Conservation (phyloP, 345 rosid species). For the Pistacia vera region DNA sequence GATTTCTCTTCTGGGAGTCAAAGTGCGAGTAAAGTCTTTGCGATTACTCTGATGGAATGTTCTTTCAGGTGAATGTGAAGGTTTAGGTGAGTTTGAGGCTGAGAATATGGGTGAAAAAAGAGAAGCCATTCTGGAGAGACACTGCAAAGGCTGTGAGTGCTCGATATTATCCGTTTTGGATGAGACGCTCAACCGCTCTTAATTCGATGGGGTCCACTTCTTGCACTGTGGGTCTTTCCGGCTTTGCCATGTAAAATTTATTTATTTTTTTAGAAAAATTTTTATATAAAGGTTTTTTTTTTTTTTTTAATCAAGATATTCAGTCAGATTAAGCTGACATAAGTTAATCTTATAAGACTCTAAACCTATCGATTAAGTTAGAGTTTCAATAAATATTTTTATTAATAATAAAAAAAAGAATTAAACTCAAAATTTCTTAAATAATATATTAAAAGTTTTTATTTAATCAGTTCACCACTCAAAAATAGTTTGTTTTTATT, state of each 20-base stretch:
- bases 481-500: too few relatives aligned
- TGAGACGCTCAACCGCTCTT: background rate
- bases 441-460: too few relatives aligned
- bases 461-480: too few relatives aligned
- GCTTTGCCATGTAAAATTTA: too few relatives aligned
- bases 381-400: accelerated
- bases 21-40: background rate
- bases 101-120: slow-evolving; percentile 15
- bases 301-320: too few relatives aligned
- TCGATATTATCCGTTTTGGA: background rate
- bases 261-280: too few relatives aligned
- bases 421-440: too few relatives aligned
- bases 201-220: background rate
- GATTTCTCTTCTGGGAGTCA: slow-evolving; percentile 38
- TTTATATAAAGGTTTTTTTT: too few relatives aligned
- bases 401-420: too few relatives aligned
- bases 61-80: slow-evolving; percentile 7
- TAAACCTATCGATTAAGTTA: too few relatives aligned
- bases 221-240: background rate
- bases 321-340: too few relatives aligned
- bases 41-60: slow-evolving; percentile 1
- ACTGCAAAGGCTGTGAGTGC: too few relatives aligned
- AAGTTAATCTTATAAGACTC: accelerated
- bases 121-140: background rate
- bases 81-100: slow-evolving; percentile 11